phyloP scores from a whole-genome alignment of 805 yeast genomes.

The Yarrowia divulgata region DNA sequence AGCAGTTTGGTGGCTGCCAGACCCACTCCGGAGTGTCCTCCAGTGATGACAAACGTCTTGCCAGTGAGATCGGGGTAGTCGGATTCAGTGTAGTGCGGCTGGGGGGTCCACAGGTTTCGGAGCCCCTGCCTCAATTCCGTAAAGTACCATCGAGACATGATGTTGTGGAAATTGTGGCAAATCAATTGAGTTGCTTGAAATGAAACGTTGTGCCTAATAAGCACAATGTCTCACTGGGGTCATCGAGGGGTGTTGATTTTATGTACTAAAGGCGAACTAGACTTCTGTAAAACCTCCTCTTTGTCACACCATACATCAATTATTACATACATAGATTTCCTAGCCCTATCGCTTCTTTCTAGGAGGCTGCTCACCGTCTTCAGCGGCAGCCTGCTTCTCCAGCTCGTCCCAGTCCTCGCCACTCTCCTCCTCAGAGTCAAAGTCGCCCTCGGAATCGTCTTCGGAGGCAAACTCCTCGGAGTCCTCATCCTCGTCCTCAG shows the following conservation, averaged over 20 bases:
- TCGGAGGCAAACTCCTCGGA: conserved; percentile 53
- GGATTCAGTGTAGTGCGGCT: not conserved
- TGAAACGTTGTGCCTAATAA: too few relatives aligned
- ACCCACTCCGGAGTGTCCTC: conserved; percentile 14
- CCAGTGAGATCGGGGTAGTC: conserved; percentile 16
- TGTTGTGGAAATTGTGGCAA: too few relatives aligned
- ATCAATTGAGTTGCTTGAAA: too few relatives aligned
- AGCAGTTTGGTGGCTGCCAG: not conserved
- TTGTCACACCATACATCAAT: conserved; percentile 1
- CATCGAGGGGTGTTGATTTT: too few relatives aligned
- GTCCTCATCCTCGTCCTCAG: conserved; percentile 60
- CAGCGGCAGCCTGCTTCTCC: conserved; percentile 62
- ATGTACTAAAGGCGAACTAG: too few relatives aligned
- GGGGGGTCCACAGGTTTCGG: not conserved
- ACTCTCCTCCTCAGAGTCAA: conserved; percentile 47
- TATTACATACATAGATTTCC: not conserved
- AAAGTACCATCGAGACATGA: not conserved
- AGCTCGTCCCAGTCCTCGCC: conserved; percentile 66
- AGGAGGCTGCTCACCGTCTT: conserved; percentile 48
- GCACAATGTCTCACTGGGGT: too few relatives aligned
- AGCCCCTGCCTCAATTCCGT: not conserved
- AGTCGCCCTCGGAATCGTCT: conserved; percentile 50
- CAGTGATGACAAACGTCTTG: conserved; percentile 8
- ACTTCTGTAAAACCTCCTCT: too few relatives aligned
- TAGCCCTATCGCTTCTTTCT: conserved; percentile 41